phyloP scores from a whole-genome alignment of 2,329 filamentous ascomycete species.

The Teratosphaeria zuluensis region DNA sequence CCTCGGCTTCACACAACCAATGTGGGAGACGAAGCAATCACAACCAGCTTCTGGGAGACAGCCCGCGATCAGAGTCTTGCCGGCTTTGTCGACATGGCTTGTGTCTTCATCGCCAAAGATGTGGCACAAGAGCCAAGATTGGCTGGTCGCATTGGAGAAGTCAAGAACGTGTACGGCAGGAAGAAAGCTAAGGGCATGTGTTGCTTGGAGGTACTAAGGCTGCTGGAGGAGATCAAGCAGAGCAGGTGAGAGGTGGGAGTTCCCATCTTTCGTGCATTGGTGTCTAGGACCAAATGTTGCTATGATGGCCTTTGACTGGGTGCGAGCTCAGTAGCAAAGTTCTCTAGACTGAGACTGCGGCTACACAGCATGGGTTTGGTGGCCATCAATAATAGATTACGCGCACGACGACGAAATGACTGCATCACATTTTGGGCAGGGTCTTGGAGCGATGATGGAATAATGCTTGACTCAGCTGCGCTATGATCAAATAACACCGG shows the following conservation, averaged over 20 bases:
- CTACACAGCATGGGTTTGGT: neutral
- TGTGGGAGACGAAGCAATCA: slow-evolving; percentile 9
- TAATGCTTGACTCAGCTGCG: too few species aligned
- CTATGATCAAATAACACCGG: neutral
- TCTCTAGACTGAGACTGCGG: too few species aligned
- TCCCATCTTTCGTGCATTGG: too few species aligned
- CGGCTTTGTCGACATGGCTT: slow-evolving; percentile 27
- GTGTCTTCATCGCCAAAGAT: slow-evolving; percentile 23
- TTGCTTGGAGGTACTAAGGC: slow-evolving; percentile 31
- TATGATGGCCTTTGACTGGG: too few species aligned
- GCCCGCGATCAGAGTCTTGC: slow-evolving; percentile 1
- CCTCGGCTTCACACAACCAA: slow-evolving; percentile 5
- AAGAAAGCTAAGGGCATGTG: slow-evolving; percentile 42
- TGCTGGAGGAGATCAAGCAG: slow-evolving; percentile 28
- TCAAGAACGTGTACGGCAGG: slow-evolving; percentile 36
- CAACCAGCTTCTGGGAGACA: neutral
- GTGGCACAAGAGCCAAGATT: slow-evolving; percentile 16
- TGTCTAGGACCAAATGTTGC: too few species aligned
- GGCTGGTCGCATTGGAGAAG: slow-evolving; percentile 31
- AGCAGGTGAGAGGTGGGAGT: neutral
- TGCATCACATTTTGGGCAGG: neutral
- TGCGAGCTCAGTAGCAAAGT: too few species aligned
- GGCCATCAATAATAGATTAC: neutral
- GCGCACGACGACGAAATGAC: neutral
- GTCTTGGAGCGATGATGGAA: neutral